Base-by-base conservation (phyloP, 2,329 filamentous ascomycete species). In the Colletotrichum eremochloae region DNA sequence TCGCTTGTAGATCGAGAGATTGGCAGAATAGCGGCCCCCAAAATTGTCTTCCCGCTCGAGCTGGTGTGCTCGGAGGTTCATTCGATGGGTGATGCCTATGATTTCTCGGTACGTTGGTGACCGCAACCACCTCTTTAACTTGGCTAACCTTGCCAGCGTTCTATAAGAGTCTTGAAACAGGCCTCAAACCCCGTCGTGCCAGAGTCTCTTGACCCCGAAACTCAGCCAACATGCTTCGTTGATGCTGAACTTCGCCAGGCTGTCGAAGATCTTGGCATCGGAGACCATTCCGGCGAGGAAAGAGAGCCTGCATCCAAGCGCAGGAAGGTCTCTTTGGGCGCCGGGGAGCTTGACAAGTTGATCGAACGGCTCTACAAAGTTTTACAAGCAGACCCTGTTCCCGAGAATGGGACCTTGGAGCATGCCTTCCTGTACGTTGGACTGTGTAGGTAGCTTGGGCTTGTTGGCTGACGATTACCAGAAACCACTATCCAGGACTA, bases 361-460 rank as follows among this genome's bases (percentile, higher is more conserved):
- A 75, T 69, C 33, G 71, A 66, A 42, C 74, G 67, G 53, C 74
- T 79, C 36, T 79, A 79, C 61, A 75, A 78, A 40, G 70, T 80
- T 9, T 75, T 86, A 7, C 75, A 77, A 33, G 42, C 67, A 15
- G 75, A 80, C 24, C 69, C 75, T 5, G 74, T 76, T 8, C 73
- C 77, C 5, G 79, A 76, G 50, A 73, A 80, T 46, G 68, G 75
- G 5, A 75, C 79, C 8, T 76, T 84, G 38, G 80, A 80, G 56
- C 68, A 81, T 63, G 76, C 83, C 18, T 80, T 88, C 46, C 77
- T 84, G 90, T 91, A 81, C 79, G 87, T 84, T 36, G 0, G 12
- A 40, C 38, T 36, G 9, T 20, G 1, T 46, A 3, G 15, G 7
- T 7, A 12, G 12, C 2, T 2, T 7, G 46, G n/a, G 33, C 33